Evolutionary conservation across 768 basidiomycete genomes (phyloP).

Genomic region (Termitomyces eurrhizus): DNA sequence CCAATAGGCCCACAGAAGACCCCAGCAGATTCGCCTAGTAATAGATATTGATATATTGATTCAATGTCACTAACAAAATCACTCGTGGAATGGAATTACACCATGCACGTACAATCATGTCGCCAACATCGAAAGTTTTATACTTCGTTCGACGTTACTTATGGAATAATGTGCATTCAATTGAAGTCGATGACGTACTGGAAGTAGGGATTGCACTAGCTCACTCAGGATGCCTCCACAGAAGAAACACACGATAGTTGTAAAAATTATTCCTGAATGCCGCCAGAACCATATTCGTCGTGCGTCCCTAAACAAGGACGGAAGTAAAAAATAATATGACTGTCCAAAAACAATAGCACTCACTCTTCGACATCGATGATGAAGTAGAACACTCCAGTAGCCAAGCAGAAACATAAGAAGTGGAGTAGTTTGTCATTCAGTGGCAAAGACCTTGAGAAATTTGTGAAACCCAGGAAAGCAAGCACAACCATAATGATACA

Average conservation of each 20-base stretch:
- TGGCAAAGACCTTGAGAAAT: slow-evolving; percentile 59
- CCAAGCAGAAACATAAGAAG: slow-evolving; percentile 71
- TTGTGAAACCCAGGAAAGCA: slow-evolving; percentile 75
- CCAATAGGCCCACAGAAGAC: slow-evolving; percentile 62
- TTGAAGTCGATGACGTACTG: slow-evolving; percentile 38
- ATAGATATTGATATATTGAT: background rate
- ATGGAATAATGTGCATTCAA: background rate
- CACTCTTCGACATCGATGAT: slow-evolving; percentile 88
- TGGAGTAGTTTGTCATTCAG: slow-evolving; percentile 79
- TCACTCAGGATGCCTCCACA: slow-evolving; percentile 81
- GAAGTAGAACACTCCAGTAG: slow-evolving; percentile 82
- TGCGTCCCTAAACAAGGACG: slow-evolving; percentile 51
- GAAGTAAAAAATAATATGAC: background rate
- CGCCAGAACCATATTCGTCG: slow-evolving; percentile 88
- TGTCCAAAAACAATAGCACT: slow-evolving; percentile 22
- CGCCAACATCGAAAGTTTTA: slow-evolving; percentile 69
- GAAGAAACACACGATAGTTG: slow-evolving; percentile 67
- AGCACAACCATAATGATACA: slow-evolving; percentile 62
- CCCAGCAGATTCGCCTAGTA: slow-evolving; percentile 75
- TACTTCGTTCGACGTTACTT: slow-evolving; percentile 35
- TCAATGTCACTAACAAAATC: background rate
- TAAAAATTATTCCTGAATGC: slow-evolving; percentile 64
- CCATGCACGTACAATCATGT: slow-evolving; percentile 51
- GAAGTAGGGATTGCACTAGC: slow-evolving; percentile 73
- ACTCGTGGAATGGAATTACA: background rate